Evolutionary conservation across 176 grass and related monocot genomes (phyloP).

Genomic region (Metroxylon sagu): DNA sequence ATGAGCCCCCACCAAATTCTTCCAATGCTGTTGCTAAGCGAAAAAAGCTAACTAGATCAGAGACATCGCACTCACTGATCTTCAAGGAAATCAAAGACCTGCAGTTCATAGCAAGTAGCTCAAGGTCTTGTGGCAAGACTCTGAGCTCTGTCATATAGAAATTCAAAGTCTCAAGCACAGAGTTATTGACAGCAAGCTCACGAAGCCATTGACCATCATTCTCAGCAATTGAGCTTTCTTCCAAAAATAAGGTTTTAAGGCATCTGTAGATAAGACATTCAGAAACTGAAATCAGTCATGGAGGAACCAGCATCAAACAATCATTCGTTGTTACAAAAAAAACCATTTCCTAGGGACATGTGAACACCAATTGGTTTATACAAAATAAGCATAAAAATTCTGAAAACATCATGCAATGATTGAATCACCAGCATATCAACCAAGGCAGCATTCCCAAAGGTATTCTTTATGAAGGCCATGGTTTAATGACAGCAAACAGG

Average conservation of each 20-base stretch:
- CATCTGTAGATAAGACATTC: conserved; percentile 35
- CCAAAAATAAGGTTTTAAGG: conserved; percentile 62
- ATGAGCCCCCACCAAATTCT: conserved; percentile 81
- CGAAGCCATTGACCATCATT: conserved; percentile 59
- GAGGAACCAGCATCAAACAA: neutral
- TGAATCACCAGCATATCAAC: too few relatives aligned
- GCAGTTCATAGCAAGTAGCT: conserved; percentile 72
- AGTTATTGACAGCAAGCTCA: conserved; percentile 62
- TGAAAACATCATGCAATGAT: too few relatives aligned
- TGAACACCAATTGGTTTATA: too few relatives aligned
- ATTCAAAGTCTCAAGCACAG: conserved; percentile 63
- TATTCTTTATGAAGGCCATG: too few relatives aligned
- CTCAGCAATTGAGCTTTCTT: conserved; percentile 50
- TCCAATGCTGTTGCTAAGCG: conserved; percentile 46
- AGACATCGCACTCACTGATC: conserved; percentile 73
- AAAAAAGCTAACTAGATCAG: conserved; percentile 55
- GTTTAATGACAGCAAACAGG: too few relatives aligned
- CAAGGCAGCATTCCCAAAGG: too few relatives aligned
- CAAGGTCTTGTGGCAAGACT: conserved; percentile 53
- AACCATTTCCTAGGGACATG: too few relatives aligned
- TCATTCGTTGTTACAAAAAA: neutral
- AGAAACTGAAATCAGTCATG: neutral
- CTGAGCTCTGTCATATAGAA: conserved; percentile 84
- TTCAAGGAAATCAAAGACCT: conserved; percentile 76
- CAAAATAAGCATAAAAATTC: too few relatives aligned